Base-by-base conservation (phyloP, 108 stramenopile genomes). In the Cylindrotheca closterium region DNA sequence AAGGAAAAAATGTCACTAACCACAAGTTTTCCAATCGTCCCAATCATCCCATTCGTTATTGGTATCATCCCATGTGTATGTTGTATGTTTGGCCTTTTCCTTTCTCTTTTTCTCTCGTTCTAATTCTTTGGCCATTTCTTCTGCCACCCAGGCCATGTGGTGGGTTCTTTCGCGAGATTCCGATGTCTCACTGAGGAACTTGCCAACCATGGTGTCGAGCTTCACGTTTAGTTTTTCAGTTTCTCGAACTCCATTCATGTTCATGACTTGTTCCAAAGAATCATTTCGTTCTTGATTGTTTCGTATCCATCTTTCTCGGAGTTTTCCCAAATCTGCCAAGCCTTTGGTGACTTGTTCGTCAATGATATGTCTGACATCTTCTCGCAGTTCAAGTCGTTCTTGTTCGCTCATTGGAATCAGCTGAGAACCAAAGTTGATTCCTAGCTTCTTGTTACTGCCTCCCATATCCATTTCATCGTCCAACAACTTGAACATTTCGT, bases 211-310 rank as follows among this genome's bases (percentile, higher is more conserved):
- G n/a, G 54, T 24, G 58, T 84, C 86, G 58, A 87, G 84, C 48
- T 82, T 84, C 46, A 65, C 64, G 65, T 82, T 59, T 3, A 87
- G 54, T 42, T 68, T 68, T 24, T 74, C 69, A n/a, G n/a, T n/a
- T n/a, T n/a, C n/a, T n/a, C n/a, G n/a, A n/a, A n/a, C n/a, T n/a
- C n/a, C n/a, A n/a, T n/a, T n/a, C n/a, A n/a, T n/a, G n/a, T 57
- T 63, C 52, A 71, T 70, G 3, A 24, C 31, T 31, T 63, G 21
- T 19, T 46, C 52, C 10, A 69, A 10, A 47, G 75, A 69, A 18
- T 68, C 49, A 15, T 71, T 30, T 30, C 79, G 33, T 30, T 79
- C 30, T 30, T 57, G 52, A n/a, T n/a, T n/a, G n/a, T n/a, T n/a
- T n/a, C n/a, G n/a, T n/a, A n/a, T n/a, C n/a, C n/a, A n/a, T n/a